These are phyloP conservation scores for Dacryopinax primogenitus DNA, from an alignment of 768 basidiomycete genomes.

Conservation along the genomic window DNA sequence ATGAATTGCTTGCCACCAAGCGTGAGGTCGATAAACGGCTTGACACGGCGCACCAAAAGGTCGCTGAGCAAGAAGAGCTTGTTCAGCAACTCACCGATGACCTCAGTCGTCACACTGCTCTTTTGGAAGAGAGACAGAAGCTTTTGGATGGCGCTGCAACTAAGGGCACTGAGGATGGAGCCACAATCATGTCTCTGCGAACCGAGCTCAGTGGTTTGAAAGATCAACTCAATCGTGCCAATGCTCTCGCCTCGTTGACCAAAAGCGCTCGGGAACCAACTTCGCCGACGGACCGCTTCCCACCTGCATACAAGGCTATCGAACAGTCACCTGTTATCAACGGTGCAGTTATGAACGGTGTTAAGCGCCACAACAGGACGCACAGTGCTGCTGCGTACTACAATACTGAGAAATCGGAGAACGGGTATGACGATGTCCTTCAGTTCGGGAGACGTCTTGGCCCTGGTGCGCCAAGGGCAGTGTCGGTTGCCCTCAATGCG, in stretches of 20 bases:
- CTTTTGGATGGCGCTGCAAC: conserved; percentile 23
- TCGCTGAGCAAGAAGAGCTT: conserved; percentile 68
- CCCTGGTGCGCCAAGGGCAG: conserved; percentile 60
- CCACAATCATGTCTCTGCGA: conserved; percentile 78
- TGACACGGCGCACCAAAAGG: conserved; percentile 60
- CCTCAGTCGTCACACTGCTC: conserved; percentile 53
- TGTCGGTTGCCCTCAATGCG: conserved; percentile 77
- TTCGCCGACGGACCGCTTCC: conserved; percentile 60
- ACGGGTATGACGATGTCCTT: conserved; percentile 57
- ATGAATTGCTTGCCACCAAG: conserved; percentile 63
- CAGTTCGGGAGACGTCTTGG: conserved; percentile 60
- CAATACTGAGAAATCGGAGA: conserved; percentile 42
- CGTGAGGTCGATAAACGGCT: conserved; percentile 65
- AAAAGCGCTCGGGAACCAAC: conserved; percentile 56
- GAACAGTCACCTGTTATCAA: conserved; percentile 26
- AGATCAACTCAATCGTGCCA: conserved; percentile 92
- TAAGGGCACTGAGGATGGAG: conserved; percentile 60
- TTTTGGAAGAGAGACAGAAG: conserved; percentile 66
- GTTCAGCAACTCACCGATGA: conserved; percentile 75
- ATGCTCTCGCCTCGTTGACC: conserved; percentile 78
- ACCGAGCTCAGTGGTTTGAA: conserved; percentile 84
- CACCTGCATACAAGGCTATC: conserved; percentile 54
- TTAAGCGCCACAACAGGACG: conserved; percentile 58
- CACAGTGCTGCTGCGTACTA: conserved; percentile 80
- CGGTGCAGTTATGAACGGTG: conserved; percentile 21